Evolutionary conservation across 495 filamentous ascomycete species (phyloP).

Genomic region (Aspergillus indologenus): DNA sequence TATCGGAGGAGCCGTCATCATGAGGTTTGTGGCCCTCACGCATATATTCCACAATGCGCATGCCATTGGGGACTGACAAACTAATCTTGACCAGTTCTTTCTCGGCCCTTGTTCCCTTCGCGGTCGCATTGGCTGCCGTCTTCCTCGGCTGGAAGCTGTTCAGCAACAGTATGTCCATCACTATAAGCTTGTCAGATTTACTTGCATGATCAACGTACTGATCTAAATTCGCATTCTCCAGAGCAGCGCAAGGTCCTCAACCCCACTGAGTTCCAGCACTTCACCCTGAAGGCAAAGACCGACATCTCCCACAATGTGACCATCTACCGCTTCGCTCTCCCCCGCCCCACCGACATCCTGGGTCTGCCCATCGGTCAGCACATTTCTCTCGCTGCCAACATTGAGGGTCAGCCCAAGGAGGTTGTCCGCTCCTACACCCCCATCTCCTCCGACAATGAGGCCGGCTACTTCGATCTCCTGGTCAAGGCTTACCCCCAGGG

Average conservation of each 20-base stretch:
- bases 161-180: constrained; percentile 15
- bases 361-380: constrained; percentile 98
- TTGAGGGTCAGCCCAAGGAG: constrained; percentile 76
- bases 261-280: constrained; percentile 82
- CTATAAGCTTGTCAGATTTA: no score
- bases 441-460: constrained; percentile 86
- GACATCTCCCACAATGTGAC: constrained; percentile 95
- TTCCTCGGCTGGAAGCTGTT: constrained; percentile 64
- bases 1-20: constrained; percentile 22
- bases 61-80: constrained; percentile 19
- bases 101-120: constrained; percentile 79
- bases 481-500: constrained; percentile 97
- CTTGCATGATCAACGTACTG: constrained; percentile 1
- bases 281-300: constrained; percentile 85
- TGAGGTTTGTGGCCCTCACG: constrained; percentile 30
- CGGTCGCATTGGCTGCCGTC: constrained; percentile 58
- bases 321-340: constrained; percentile 92
- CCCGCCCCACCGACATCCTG: constrained; percentile 72
- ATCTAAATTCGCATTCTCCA: constrained; percentile 30
- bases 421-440: constrained; percentile 96
- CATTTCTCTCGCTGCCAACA: constrained; percentile 85
- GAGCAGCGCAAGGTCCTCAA: constrained; percentile 79
- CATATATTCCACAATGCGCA: background rate
- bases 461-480: constrained; percentile 93
- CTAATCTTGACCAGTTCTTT: constrained; percentile 31